Evolutionary conservation across 108 stramenopile genomes (phyloP).

Genomic region (Cyclotella baltica): DNA sequence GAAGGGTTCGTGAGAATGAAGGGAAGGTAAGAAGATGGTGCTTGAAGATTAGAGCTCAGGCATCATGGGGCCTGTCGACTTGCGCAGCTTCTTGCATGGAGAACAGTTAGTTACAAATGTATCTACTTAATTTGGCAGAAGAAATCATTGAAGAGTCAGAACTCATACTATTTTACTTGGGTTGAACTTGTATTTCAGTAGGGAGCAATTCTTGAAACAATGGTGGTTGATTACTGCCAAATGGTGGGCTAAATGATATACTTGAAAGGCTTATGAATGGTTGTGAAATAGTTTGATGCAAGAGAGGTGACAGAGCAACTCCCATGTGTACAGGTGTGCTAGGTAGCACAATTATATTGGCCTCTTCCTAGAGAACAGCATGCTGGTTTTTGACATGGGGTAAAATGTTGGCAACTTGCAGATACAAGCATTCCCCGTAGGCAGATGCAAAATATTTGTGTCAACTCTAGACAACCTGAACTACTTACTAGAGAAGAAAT

Average conservation of each 20-base stretch:
- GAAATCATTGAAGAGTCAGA: background rate
- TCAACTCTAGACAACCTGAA: background rate
- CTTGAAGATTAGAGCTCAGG: background rate
- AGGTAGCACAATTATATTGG: conserved; percentile 17
- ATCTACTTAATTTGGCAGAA: conserved; percentile 2
- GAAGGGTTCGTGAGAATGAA: background rate
- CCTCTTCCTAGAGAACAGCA: background rate
- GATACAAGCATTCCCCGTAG: background rate
- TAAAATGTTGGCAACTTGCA: background rate
- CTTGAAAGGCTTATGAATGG: background rate
- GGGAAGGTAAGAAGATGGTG: background rate
- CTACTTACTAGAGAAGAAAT: background rate
- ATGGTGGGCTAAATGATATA: background rate
- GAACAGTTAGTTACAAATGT: background rate
- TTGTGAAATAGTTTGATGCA: background rate
- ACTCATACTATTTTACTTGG: background rate
- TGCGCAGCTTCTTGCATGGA: background rate
- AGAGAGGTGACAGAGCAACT: background rate
- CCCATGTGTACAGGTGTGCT: background rate
- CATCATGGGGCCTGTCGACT: background rate
- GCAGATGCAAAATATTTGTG: background rate
- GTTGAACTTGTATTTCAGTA: background rate
- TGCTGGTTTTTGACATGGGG: background rate
- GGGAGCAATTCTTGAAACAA: background rate
- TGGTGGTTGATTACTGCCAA: background rate